Evolutionary conservation across 108 stramenopile species (phyloP), one percentile per base, ranked within the genome.

Genomic region (Bacterosira constricta): DNA sequence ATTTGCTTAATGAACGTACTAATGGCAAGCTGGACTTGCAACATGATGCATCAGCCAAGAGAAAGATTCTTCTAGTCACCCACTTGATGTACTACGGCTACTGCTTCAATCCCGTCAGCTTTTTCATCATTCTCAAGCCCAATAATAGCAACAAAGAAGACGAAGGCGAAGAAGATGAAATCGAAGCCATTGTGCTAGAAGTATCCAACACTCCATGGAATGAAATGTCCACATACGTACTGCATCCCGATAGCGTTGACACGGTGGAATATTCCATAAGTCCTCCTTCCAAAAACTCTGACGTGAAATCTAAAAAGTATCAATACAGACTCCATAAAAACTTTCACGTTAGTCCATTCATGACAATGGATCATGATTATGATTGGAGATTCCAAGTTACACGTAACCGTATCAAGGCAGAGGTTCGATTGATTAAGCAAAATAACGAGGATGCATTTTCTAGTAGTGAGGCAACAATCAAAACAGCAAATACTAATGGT

Each of bases 341-440:
- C 21, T 98, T 98, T 71, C 98, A 98, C 72, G 98, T 98, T n/a
- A 92, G 90, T 32, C 98, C 98, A 23, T 98, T 98, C 85, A 97
- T 97, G 96, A 93, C 91, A 63, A 98, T 98, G 98, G 86, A 90
- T 45, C 90, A 95, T 62, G 66, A 59, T 35, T 98, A 97, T 70
- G 94, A 96, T 85, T 98, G 96, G 94, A 89, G 66, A 18, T 96
- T 97, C 81, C 47, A 36, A 49, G 67, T 63, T 52, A 55, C 36
- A 4, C 26, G 67, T 0, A 47, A 79, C 54, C 57, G 66, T 18
- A 80, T 80, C 39, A 21, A 57, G 20, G 78, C 70, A 7, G 47
- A 71, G 47, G 63, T 64, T 7, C 69, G 77, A 25, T 62, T 83
- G 78, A 71, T 56, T 35, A 41, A 58, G 27, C 52, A 31, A 46